phyloP scores from a whole-genome alignment of 2,329 filamentous ascomycete species.

The Aspergillus ochraceus region DNA sequence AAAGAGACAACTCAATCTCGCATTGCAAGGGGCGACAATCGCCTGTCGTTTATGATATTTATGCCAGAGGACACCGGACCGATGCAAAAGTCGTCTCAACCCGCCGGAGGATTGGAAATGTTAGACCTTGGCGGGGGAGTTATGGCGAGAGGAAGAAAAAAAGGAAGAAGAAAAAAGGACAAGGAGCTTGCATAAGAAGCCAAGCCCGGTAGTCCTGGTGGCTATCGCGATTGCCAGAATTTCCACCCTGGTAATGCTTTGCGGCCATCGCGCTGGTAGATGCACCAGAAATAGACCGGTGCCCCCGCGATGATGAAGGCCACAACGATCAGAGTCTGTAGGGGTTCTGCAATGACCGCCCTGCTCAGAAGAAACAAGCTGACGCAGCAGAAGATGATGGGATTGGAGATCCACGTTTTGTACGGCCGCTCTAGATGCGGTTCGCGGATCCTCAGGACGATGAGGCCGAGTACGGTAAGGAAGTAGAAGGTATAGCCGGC shows the following conservation, averaged over 20 bases:
- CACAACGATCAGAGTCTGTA: slow-evolving; percentile 86
- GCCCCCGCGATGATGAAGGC: slow-evolving; percentile 81
- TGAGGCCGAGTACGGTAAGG: slow-evolving; percentile 86
- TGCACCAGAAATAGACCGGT: slow-evolving; percentile 85
- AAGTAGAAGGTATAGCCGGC: slow-evolving; percentile 98
- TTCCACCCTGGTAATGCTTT: slow-evolving; percentile 39
- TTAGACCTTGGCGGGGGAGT: too few relatives aligned
- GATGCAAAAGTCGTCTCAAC: background rate
- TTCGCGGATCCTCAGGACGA: slow-evolving; percentile 83
- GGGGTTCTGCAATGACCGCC: slow-evolving; percentile 84
- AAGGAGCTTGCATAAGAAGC: background rate
- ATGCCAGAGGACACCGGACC: background rate
- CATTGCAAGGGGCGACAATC: background rate
- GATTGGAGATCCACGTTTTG: slow-evolving; percentile 93
- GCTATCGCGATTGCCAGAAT: slow-evolving; percentile 41
- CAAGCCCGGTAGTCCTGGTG: background rate
- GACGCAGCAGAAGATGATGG: slow-evolving; percentile 97
- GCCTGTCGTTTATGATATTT: background rate
- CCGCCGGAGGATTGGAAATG: background rate
- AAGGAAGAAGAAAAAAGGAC: slow-evolving; percentile 3
- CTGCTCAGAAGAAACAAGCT: slow-evolving; percentile 87
- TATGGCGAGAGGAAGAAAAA: background rate
- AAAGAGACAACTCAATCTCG: background rate
- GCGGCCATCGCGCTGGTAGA: slow-evolving; percentile 62
- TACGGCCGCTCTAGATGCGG: slow-evolving; percentile 88